A percentile compares a stretch with the other conserved stretches of the same genome.
Evolutionary conservation across 2,329 filamentous ascomycete genomes (phyloP).

Genomic region (Truncatella angustata): DNA sequence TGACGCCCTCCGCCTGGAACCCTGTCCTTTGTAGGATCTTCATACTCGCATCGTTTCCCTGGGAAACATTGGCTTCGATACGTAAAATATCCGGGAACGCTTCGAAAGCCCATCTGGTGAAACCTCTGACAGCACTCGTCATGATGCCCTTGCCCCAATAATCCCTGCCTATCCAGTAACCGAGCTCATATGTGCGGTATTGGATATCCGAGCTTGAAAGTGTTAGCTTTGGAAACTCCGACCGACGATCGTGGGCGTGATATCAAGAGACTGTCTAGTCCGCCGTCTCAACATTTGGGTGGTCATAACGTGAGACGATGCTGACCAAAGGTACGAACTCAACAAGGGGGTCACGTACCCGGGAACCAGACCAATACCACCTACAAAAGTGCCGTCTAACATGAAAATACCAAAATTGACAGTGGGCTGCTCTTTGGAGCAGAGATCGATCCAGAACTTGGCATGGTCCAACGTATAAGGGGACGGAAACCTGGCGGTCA

Average conservation of each 20-base stretch:
- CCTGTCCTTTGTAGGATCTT: constrained; percentile 42
- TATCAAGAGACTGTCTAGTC: too few relatives aligned
- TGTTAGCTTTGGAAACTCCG: too few relatives aligned
- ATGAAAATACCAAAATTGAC: constrained; percentile 35
- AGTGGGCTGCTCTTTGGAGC: constrained; percentile 17
- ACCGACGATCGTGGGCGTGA: too few relatives aligned
- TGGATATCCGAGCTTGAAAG: constrained; percentile 33
- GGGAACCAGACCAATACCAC: constrained; percentile 38
- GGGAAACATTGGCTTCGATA: constrained; percentile 38
- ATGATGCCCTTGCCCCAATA: constrained; percentile 47
- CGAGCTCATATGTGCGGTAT: constrained; percentile 44
- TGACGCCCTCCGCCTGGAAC: constrained; percentile 41
- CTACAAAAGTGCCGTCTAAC: constrained; percentile 32
- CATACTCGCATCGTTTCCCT: constrained; percentile 38
- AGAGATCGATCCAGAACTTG: constrained; percentile 32
- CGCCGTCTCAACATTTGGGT: too few relatives aligned
- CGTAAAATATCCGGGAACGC: constrained; percentile 38
- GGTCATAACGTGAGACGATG: too few relatives aligned
- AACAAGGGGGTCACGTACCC: constrained; percentile 8
- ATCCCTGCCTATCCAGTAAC: constrained; percentile 44
- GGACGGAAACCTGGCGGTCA: constrained; percentile 44
- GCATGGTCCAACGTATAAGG: constrained; percentile 44
- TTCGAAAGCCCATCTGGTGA: constrained; percentile 43
- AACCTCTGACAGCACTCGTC: constrained; percentile 36
- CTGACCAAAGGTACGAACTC: too few relatives aligned